Conservation (phyloP, 2,329 filamentous ascomycete genomes). For the Diaporthe sp. region DNA sequence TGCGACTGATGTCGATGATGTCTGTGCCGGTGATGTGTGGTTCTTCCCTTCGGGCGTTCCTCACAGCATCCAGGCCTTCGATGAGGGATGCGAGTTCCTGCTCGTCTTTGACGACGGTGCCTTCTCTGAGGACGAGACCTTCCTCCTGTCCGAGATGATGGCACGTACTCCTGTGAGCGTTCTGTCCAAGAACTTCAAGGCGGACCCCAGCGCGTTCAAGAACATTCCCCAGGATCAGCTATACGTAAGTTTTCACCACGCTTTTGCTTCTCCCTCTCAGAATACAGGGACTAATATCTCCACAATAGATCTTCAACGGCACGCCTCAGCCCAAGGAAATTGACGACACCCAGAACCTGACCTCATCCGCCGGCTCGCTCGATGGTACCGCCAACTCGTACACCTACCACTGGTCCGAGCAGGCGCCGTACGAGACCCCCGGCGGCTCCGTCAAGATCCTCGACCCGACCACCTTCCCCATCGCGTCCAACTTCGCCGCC, state of each 20-base stretch:
- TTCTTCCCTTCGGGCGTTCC: slow-evolving; percentile 66
- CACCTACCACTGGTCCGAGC: slow-evolving; percentile 66
- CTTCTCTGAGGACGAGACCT: slow-evolving; percentile 72
- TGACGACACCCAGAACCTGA: slow-evolving; percentile 60
- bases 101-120: slow-evolving; percentile 71
- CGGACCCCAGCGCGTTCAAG: slow-evolving; percentile 62
- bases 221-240: slow-evolving; percentile 62
- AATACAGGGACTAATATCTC: background rate
- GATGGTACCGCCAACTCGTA: slow-evolving; percentile 54
- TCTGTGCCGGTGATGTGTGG: slow-evolving; percentile 67
- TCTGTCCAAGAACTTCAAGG: slow-evolving; percentile 67
- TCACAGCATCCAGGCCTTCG: slow-evolving; percentile 68
- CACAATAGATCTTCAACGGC: slow-evolving; percentile 63
- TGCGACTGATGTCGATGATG: slow-evolving; percentile 61
- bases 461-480: slow-evolving; percentile 69
- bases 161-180: slow-evolving; percentile 65
- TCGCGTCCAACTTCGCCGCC: slow-evolving; percentile 67
- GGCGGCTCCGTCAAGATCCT: slow-evolving; percentile 73
- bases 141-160: slow-evolving; percentile 69
- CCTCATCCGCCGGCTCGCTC: slow-evolving; percentile 59
- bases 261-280: background rate
- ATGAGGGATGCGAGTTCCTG: slow-evolving; percentile 69
- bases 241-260: slow-evolving; percentile 52
- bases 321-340: slow-evolving; percentile 61
- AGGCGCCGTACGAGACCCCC: slow-evolving; percentile 63